Conservation (phyloP, 1,139 yeast species). For the Suhomyces bolitotheri region DNA sequence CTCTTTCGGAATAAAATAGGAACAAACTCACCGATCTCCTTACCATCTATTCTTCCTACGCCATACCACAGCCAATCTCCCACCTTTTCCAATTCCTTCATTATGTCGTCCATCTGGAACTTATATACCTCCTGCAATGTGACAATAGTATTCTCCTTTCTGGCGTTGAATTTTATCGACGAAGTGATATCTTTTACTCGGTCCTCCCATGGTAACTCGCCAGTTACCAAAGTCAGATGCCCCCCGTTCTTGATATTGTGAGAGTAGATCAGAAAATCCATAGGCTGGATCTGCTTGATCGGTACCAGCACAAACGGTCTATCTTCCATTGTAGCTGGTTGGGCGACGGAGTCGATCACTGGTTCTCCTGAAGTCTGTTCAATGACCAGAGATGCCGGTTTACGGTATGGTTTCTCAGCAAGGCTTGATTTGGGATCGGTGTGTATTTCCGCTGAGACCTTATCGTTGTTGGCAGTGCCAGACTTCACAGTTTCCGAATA, state of each 20-base stretch:
- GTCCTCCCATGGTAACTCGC: slow-evolving; percentile 34
- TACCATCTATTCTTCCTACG: slow-evolving; percentile 37
- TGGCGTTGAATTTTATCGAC: slow-evolving; percentile 31
- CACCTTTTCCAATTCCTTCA: slow-evolving; percentile 30
- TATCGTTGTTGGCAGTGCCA: background rate
- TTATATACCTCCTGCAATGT: slow-evolving; percentile 40
- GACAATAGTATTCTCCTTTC: slow-evolving; percentile 27
- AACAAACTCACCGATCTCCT: slow-evolving; percentile 35
- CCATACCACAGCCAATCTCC: slow-evolving; percentile 38
- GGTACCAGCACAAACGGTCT: slow-evolving; percentile 21
- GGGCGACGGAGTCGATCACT: background rate
- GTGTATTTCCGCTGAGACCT: background rate
- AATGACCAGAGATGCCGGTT: background rate
- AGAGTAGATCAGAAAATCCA: slow-evolving; percentile 36
- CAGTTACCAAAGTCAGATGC: slow-evolving; percentile 26
- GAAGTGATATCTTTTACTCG: slow-evolving; percentile 27
- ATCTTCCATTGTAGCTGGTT: slow-evolving; percentile 21
- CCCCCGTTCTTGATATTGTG: slow-evolving; percentile 43
- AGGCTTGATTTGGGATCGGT: too few relatives aligned
- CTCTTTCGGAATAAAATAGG: slow-evolving; percentile 31
- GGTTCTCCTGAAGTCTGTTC: too few relatives aligned
- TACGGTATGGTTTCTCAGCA: background rate
- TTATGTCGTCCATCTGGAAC: slow-evolving; percentile 34
- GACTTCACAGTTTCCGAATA: background rate
- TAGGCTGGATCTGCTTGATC: slow-evolving; percentile 15